phyloP scores from a whole-genome alignment of 2,329 filamentous ascomycete genomes.

The Sphaerulina populicola region DNA sequence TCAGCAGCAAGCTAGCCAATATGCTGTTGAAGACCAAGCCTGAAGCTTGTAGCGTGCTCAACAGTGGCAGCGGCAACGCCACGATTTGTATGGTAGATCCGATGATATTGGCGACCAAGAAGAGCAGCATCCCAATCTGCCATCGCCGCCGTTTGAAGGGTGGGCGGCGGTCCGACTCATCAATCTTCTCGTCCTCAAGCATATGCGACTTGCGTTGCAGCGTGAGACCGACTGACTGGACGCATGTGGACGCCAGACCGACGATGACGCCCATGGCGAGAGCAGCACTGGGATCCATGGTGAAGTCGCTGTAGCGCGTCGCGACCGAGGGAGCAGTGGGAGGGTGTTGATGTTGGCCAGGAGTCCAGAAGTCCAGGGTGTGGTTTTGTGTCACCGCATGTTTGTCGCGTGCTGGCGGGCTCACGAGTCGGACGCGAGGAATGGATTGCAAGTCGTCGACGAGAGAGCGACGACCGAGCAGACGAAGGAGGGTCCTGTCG shows the following conservation, averaged over 20 bases:
- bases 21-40: conserved; percentile 98
- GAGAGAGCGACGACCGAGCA: too few species aligned
- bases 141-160: conserved; percentile 85
- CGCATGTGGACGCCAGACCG: conserved; percentile 83
- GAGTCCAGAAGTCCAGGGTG: neutral
- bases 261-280: conserved; percentile 71
- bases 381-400: conserved; percentile 4
- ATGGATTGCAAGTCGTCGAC: too few species aligned
- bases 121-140: conserved; percentile 96
- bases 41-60: conserved; percentile 90
- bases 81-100: conserved; percentile 97
- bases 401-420: neutral
- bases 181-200: conserved; percentile 86
- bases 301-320: conserved; percentile 13
- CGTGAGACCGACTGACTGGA: conserved; percentile 90
- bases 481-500: too few species aligned
- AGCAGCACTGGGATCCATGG: conserved; percentile 17
- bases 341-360: neutral
- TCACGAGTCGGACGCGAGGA: too few species aligned
- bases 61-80: conserved; percentile 82
- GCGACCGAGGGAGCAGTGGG: neutral
- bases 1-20: conserved; percentile 84
- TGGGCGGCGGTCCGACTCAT: conserved; percentile 68
- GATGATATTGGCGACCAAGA: conserved; percentile 85
- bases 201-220: conserved; percentile 97